Percentiles rank a stretch among this genome's conserved stretches.
These are phyloP conservation scores for Dendrocalamus latiflorus DNA, from an alignment of 202 grass and related monocot species.

Conservation along the genomic window DNA sequence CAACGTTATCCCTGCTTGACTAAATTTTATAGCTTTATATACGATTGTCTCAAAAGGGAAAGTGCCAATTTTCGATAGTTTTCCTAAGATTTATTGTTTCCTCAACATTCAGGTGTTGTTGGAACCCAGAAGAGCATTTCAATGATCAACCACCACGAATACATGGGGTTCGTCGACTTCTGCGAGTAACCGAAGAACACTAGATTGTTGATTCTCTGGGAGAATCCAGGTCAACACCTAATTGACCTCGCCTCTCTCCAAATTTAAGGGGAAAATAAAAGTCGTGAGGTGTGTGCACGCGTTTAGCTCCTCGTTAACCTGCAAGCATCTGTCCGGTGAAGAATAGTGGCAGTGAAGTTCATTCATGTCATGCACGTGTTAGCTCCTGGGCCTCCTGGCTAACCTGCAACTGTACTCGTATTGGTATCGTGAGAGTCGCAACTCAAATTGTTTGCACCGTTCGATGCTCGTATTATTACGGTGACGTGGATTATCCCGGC, in stretches of 20 bases:
- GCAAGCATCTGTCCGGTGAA: not conserved
- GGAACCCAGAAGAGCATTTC: slow-evolving; percentile 69
- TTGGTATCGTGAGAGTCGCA: not conserved
- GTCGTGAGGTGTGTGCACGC: not conserved
- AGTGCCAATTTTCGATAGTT: not conserved
- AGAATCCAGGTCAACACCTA: slow-evolving; percentile 51
- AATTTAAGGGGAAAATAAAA: slow-evolving; percentile 25
- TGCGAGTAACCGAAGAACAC: slow-evolving; percentile 35
- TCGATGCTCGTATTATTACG: too few relatives aligned
- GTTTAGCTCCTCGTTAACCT: slow-evolving; percentile 65
- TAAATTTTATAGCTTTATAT: not conserved
- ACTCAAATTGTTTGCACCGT: too few relatives aligned
- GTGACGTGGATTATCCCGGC: too few relatives aligned
- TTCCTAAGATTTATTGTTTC: not conserved
- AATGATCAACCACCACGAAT: slow-evolving; percentile 82
- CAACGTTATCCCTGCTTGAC: not conserved
- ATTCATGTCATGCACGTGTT: not conserved
- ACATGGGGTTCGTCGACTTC: slow-evolving; percentile 91
- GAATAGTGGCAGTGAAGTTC: not conserved
- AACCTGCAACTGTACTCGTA: slow-evolving; percentile 1
- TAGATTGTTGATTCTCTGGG: slow-evolving; percentile 11
- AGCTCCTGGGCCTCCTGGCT: slow-evolving; percentile 47
- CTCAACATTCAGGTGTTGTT: slow-evolving; percentile 51
- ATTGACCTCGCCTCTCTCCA: slow-evolving; percentile 57
- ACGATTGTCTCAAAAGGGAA: not conserved